Base-by-base conservation (phyloP, 352 stramenopile genomes). In the Elongisporangium undulatum region DNA sequence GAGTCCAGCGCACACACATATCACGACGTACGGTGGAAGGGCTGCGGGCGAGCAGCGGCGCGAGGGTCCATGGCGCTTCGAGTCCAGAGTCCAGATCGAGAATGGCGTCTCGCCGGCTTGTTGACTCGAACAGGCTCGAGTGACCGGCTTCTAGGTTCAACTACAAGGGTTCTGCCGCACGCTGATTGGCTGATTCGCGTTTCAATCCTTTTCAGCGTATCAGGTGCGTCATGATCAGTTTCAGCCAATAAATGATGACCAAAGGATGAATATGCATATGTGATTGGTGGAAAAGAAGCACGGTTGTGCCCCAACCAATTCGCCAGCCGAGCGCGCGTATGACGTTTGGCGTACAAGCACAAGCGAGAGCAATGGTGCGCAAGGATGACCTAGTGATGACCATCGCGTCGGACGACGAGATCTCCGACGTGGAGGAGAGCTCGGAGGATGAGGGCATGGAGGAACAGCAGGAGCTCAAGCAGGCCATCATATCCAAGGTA, bases 401-500 rank as follows among this genome's bases (percentile, higher is more conserved):
- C 57, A 93, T 96, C 62, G 85, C 85, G 66, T 96, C 85, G 4
- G 85, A 94, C 55, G 87, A 93, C 3, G 87, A 96, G 71, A 75
- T 85, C 56, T 89, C 82, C 21, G 69, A 83, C 19, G 72, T 81
- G 15, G 81, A 93, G 57, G 79, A 89, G 19, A 93, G 82, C 60
- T 90, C 78, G 56, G 86, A 92, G 49, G 79, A 87, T 55, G 77
- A 84, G 68, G 26, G 63, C 9, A 71, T 79, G 52, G 72, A 77
- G 19, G 55, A 66, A 19, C 55, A 64, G 16, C 61, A 58, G 9
- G 61, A 71, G 41, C 56, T 88, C 55, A 78, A 89, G 61, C 59
- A 83, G 59, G 80, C 82, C 51, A 76, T 92, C 61, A 77, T 94
- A 60, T 86, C 75, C 55, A 86, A 86, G 75, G 77, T 87, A 51